These are phyloP conservation scores for Roridomyces roridus DNA, from an alignment of 768 basidiomycete species.

Conservation along the genomic window DNA sequence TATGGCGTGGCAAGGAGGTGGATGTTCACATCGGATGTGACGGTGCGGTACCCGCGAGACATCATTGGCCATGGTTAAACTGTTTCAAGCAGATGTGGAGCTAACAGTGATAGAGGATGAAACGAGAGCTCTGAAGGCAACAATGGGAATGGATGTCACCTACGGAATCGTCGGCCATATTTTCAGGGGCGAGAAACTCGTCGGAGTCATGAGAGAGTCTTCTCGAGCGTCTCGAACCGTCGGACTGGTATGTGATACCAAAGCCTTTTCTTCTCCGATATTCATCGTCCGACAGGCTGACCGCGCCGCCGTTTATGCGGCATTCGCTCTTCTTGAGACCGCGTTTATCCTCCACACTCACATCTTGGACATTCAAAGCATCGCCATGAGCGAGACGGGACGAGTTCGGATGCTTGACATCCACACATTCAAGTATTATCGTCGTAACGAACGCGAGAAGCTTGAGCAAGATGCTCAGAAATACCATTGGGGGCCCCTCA, in stretches of 20 bases:
- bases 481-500: background rate
- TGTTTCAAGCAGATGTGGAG: background rate
- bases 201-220: constrained; percentile 7
- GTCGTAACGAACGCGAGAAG: background rate
- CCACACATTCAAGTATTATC: background rate
- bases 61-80: no score
- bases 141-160: background rate
- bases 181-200: constrained; percentile 2
- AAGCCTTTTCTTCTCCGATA: background rate
- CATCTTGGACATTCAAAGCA: background rate
- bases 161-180: constrained; percentile 11
- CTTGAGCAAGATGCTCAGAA: constrained; percentile 5
- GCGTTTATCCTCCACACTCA: background rate
- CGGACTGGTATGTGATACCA: background rate
- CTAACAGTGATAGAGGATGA: background rate
- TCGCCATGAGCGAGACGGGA: constrained; percentile 3
- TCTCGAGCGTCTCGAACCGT: background rate
- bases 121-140: background rate
- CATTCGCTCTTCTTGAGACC: constrained; percentile 16
- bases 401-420: constrained; percentile 1
- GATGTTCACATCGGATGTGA: background rate
- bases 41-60: no score
- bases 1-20: background rate
- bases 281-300: constrained; percentile 1
- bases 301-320: constrained; percentile 19